Evolutionary conservation across 2,329 filamentous ascomycete genomes (phyloP), one percentile per base, ranked within the genome.

Genomic region (Daldinia sp.): DNA sequence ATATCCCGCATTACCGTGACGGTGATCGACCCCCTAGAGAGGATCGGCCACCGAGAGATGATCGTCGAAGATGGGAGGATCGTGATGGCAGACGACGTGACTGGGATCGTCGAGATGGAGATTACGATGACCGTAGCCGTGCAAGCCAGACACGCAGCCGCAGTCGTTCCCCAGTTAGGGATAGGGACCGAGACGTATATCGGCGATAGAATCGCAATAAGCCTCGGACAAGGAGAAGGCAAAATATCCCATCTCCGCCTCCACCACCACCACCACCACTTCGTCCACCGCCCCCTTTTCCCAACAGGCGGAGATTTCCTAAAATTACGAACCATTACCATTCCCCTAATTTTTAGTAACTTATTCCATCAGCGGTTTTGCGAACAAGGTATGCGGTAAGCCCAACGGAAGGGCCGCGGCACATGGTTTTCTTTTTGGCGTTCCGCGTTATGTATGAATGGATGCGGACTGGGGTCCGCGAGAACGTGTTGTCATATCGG

Each of bases 161-260:
- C 28, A 86, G 84, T 73, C 80, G 82, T 35, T 85, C 83, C 37
- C 83, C 81, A 26, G 69, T 76, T 18, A 76, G 83, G 50, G 78
- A 80, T 23, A 76, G 82, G 35, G 85, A 87, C 46, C 80, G 83
- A 59, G 85, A 86, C 58, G 73, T 80, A 50, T 86, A 87, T 76
- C 83, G 85, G 66, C 82, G 85, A 79, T 86, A 84, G 76, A 37
- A 73, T 71, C 69, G 71, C 67, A 54, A n/a, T 18, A 28, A 6
- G 50, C 20, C 65, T 72, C 63, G 54, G 42, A 13, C 10, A 15
- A 48, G 23, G 20, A 9, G 48, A 64, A 37, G 35, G 48, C 12
- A 48, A 35, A 50, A 44, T 28, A 20, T 13, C 18, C 50, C 13
- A 12, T 28, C n/a, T 20, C 42, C 26, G 10, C 62, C 13, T 33